A percentile compares a stretch with the other conserved stretches of the same genome.
Evolutionary conservation across 2,329 filamentous ascomycete species (phyloP).

Genomic region (Phialocephala sp.): DNA sequence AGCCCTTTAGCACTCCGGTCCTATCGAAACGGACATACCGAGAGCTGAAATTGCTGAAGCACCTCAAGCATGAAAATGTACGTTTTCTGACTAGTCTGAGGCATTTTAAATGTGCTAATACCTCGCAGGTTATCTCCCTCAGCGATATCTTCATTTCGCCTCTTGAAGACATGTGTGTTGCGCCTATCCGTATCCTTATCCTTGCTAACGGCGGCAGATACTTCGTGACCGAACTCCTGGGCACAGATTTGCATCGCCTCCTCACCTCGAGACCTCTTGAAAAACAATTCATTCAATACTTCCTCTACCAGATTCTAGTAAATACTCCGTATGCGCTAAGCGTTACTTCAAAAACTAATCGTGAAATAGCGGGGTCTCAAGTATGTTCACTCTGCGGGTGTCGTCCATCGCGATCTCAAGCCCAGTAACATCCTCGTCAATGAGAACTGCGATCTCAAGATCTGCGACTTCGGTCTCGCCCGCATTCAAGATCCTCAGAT

Average conservation of each 20-base stretch:
- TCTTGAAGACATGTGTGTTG: constrained; percentile 88
- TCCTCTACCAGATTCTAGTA: constrained; percentile 98
- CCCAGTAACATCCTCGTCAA: constrained; percentile 99
- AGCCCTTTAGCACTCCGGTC: constrained; percentile 99
- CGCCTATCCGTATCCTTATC: constrained; percentile 29
- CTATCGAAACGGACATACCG: constrained; percentile 97
- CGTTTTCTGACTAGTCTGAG: constrained; percentile 10
- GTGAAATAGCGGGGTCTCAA: constrained; percentile 82
- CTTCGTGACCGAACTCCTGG: constrained; percentile 96
- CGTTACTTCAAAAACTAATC: constrained; percentile 10
- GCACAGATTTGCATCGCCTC: constrained; percentile 93
- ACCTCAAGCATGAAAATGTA: constrained; percentile 96
- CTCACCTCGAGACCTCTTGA: constrained; percentile 94
- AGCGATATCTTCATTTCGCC: constrained; percentile 99
- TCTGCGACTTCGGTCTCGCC: constrained; percentile 97
- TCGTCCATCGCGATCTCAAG: constrained; percentile 97
- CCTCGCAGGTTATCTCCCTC: constrained; percentile 83
- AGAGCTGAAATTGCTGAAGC: constrained; percentile 96
- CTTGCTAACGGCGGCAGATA: constrained; percentile 64
- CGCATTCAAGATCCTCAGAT: constrained; percentile 99
- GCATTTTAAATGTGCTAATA: constrained; percentile 33
- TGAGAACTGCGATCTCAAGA: constrained; percentile 99
- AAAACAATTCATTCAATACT: constrained; percentile 99
- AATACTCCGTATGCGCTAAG: constrained; percentile 41
- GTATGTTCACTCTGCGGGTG: constrained; percentile 98